Conservation (phyloP, 2,329 filamentous ascomycete genomes). For the Venturia aucupariae region DNA sequence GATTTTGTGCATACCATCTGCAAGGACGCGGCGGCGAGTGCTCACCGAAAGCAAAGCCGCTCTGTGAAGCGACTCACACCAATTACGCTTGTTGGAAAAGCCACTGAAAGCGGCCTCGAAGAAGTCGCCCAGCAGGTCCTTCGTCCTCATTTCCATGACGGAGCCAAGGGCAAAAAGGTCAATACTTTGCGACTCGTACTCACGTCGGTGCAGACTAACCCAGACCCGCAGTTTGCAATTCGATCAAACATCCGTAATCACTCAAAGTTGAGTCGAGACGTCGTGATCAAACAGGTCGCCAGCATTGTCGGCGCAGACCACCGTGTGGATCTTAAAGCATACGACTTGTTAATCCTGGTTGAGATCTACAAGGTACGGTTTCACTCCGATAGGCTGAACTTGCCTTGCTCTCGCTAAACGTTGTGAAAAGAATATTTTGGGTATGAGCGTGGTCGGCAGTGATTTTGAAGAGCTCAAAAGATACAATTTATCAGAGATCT, state of each 20-base stretch:
- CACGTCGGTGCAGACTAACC: not conserved
- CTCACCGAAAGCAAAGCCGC: constrained; percentile 44
- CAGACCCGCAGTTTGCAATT: constrained; percentile 61
- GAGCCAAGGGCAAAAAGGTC: constrained; percentile 44
- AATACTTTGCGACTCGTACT: constrained; percentile 17
- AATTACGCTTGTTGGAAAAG: constrained; percentile 52
- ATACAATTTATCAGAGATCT: constrained; percentile 70
- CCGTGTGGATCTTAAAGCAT: constrained; percentile 67
- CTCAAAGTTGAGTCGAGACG: constrained; percentile 55
- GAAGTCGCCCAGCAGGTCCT: constrained; percentile 57
- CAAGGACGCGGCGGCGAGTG: constrained; percentile 42
- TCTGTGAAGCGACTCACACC: constrained; percentile 53
- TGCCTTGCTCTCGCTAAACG: constrained; percentile 3
- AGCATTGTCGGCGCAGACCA: constrained; percentile 55
- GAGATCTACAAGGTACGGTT: constrained; percentile 65
- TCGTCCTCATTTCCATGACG: constrained; percentile 51
- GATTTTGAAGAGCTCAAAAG: constrained; percentile 67
- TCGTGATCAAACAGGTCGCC: constrained; percentile 63
- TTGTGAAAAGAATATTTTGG: constrained; percentile 54
- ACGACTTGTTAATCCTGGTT: constrained; percentile 69
- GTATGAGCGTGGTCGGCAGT: constrained; percentile 67
- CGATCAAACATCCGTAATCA: constrained; percentile 69
- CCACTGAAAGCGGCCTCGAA: constrained; percentile 58
- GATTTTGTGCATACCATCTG: constrained; percentile 51
- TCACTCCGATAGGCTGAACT: not conserved